Evolutionary conservation across 106 monocot genomes (phyloP).

Genomic region (Hemerocallis citrina): DNA sequence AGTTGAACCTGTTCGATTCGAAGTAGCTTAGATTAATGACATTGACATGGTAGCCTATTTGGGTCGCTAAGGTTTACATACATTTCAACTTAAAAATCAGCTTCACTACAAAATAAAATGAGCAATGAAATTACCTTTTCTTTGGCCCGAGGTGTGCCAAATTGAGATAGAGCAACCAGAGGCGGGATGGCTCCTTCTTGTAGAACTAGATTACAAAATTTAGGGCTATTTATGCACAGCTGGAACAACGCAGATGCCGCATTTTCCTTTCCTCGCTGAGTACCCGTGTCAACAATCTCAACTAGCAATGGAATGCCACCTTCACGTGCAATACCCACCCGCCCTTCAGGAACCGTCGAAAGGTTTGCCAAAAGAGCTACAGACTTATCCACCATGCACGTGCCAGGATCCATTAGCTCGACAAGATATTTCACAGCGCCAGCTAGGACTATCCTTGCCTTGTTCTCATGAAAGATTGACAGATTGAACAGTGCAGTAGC

Average conservation of each 20-base stretch:
- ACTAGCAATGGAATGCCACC: slow-evolving; percentile 69
- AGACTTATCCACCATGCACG: slow-evolving; percentile 66
- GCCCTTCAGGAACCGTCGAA: slow-evolving; percentile 66
- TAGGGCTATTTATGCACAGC: slow-evolving; percentile 52
- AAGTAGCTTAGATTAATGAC: no score
- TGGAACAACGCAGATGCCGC: slow-evolving; percentile 71
- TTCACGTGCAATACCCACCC: slow-evolving; percentile 40
- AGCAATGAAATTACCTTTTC: no score
- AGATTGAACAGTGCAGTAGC: slow-evolving; percentile 74
- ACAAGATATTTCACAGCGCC: slow-evolving; percentile 67
- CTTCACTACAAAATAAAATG: no score
- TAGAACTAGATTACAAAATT: slow-evolving; percentile 55
- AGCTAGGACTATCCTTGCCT: slow-evolving; percentile 68
- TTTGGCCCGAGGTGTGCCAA: slow-evolving; percentile 76
- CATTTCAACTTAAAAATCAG: no score
- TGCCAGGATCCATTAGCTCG: slow-evolving; percentile 45
- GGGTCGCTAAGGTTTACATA: no score
- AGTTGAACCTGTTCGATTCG: no score
- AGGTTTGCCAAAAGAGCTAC: slow-evolving; percentile 71
- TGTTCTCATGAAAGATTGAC: slow-evolving; percentile 68
- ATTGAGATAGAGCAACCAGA: slow-evolving; percentile 60
- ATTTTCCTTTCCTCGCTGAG: slow-evolving; percentile 78
- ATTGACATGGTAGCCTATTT: no score
- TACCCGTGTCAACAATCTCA: slow-evolving; percentile 67
- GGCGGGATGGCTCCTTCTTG: slow-evolving; percentile 87